These are phyloP conservation scores for Triadica sebifera DNA, from an alignment of 345 rosid genomes.

Conservation along the genomic window DNA sequence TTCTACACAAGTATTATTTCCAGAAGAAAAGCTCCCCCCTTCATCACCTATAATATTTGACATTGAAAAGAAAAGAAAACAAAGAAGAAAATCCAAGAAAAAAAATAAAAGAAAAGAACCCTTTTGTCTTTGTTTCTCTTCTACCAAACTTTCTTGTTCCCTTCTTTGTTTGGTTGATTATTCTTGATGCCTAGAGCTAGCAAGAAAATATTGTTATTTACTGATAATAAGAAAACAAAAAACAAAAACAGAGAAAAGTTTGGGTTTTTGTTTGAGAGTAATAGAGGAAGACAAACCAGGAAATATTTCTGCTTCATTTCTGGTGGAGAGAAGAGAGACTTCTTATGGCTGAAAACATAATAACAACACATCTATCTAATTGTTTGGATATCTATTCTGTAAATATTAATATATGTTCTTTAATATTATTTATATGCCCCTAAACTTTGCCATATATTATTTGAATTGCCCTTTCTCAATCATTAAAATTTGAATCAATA, in stretches of 20 bases:
- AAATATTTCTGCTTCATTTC: conserved; percentile 37
- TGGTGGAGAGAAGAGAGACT: conserved; percentile 10
- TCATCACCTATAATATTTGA: conserved; percentile 35
- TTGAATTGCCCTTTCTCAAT: conserved; percentile 13
- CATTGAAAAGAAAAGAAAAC: conserved; percentile 26
- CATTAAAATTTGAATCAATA: not conserved
- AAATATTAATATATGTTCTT: not conserved
- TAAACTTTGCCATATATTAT: conserved; percentile 9
- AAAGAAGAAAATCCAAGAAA: not conserved
- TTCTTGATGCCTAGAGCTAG: conserved; percentile 2
- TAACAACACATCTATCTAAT: conserved; percentile 9
- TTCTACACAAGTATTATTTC: conserved; percentile 11
- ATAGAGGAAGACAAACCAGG: conserved; percentile 39
- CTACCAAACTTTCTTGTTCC: conserved; percentile 26
- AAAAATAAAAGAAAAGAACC: not conserved
- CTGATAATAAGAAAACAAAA: not conserved
- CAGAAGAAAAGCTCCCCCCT: conserved; percentile 34
- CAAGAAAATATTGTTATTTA: not conserved
- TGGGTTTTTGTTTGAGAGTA: not conserved
- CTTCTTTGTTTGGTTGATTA: conserved; percentile 8
- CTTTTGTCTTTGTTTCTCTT: not conserved
- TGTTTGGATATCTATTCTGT: conserved; percentile 17
- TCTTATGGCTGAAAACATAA: not conserved
- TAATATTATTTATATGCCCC: conserved; percentile 16
- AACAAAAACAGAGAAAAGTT: conserved; percentile 10